phyloP scores from a whole-genome alignment of 768 basidiomycete genomes.

The Dictyophora rubrovolvata region DNA sequence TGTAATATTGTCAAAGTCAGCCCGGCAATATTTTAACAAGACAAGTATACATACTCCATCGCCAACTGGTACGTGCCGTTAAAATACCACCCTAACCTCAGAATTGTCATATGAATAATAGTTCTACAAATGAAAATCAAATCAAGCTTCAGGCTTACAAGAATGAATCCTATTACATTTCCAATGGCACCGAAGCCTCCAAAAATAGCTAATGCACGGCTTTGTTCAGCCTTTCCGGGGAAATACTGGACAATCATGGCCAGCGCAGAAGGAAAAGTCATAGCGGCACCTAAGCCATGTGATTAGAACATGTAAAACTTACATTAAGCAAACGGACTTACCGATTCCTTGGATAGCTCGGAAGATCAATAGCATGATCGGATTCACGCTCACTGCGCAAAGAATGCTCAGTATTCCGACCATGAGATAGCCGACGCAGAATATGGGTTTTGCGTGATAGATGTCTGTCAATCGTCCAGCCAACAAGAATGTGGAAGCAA shows the following conservation, averaged over 20 bases:
- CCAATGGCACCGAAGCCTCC: conserved; percentile 37
- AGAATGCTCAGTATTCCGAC: conserved; percentile 23
- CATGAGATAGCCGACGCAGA: conserved; percentile 18
- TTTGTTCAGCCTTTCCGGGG: conserved; percentile 36
- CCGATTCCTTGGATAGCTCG: conserved; percentile 24
- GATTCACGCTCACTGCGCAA: conserved; percentile 22
- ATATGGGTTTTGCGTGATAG: conserved; percentile 24
- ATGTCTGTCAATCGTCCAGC: conserved; percentile 29
- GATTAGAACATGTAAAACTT: background rate
- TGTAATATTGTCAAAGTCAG: background rate
- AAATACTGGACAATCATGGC: conserved; percentile 40
- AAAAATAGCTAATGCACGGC: conserved; percentile 37
- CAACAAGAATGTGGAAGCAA: conserved; percentile 31
- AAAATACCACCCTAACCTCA: conserved; percentile 4
- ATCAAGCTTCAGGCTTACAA: background rate
- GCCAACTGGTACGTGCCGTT: conserved; percentile 3
- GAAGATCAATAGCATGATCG: conserved; percentile 23
- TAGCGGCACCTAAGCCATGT: conserved; percentile 29
- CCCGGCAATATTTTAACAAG: background rate
- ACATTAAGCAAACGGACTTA: background rate
- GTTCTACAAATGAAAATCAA: background rate
- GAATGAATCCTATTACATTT: conserved; percentile 24
- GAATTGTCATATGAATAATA: background rate
- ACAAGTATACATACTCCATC: conserved; percentile 3
- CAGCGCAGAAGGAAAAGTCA: conserved; percentile 43